Percentiles rank a stretch among this genome's conserved stretches.
These are phyloP conservation scores for Ophiocordyceps camponoti-rufipedis DNA, from an alignment of 2,329 filamentous ascomycete species.

Conservation along the genomic window DNA sequence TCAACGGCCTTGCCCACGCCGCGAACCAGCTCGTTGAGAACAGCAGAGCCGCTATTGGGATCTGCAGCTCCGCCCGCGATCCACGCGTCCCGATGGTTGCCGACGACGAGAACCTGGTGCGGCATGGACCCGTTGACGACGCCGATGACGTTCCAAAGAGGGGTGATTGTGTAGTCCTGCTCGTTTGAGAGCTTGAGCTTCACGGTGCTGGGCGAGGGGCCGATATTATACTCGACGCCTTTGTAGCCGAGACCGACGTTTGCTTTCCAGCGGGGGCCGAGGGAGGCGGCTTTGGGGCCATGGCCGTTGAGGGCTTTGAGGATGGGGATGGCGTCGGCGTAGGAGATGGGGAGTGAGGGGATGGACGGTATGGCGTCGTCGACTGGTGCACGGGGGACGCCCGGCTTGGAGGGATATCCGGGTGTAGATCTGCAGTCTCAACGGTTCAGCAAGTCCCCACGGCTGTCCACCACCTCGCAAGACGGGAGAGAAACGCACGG, in stretches of 20 bases:
- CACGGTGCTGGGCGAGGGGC: slow-evolving; percentile 56
- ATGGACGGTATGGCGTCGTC: slow-evolving; percentile 61
- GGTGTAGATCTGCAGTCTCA: slow-evolving; percentile 47
- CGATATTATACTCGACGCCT: slow-evolving; percentile 70
- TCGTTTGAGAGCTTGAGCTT: slow-evolving; percentile 59
- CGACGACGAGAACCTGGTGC: slow-evolving; percentile 74
- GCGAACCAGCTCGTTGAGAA: slow-evolving; percentile 61
- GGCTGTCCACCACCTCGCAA: too few species aligned
- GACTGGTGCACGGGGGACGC: slow-evolving; percentile 56
- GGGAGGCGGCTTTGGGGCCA: slow-evolving; percentile 57
- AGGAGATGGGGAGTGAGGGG: slow-evolving; percentile 82
- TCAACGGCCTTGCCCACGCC: slow-evolving; percentile 54
- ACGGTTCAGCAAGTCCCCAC: background rate
- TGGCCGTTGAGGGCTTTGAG: slow-evolving; percentile 82
- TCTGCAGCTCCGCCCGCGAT: slow-evolving; percentile 70
- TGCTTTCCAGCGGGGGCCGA: slow-evolving; percentile 53
- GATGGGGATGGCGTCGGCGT: slow-evolving; percentile 68
- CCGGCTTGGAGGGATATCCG: slow-evolving; percentile 84
- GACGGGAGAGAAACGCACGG: slow-evolving; percentile 24
- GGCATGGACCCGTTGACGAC: slow-evolving; percentile 74
- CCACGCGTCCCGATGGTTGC: slow-evolving; percentile 89
- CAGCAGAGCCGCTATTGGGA: slow-evolving; percentile 66
- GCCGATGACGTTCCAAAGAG: slow-evolving; percentile 83
- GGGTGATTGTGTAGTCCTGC: slow-evolving; percentile 66
- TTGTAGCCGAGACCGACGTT: slow-evolving; percentile 60